Evolutionary conservation across 139 green algal genomes (phyloP).

Genomic region (Coccomyxa sp.): DNA sequence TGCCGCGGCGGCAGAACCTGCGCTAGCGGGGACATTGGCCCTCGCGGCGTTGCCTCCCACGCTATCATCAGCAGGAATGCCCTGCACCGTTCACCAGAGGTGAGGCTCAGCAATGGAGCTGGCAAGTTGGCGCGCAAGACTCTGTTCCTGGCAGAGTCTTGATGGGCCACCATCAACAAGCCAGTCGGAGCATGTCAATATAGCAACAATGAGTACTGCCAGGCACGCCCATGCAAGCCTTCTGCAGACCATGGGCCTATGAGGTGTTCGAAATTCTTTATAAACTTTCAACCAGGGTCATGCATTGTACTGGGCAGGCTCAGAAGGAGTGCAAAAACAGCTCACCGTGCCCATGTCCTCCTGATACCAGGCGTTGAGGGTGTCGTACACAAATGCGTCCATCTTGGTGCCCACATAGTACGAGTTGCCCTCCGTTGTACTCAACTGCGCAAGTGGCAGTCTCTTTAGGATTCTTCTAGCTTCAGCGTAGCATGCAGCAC

Average conservation of each 20-base stretch:
- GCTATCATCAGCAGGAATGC: too few species aligned
- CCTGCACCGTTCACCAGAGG: too few species aligned
- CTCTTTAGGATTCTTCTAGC: neutral
- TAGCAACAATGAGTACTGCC: neutral
- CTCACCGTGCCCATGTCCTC: neutral
- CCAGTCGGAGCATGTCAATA: neutral
- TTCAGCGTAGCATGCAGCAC: neutral
- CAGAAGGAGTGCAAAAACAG: neutral
- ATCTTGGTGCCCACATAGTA: slow-evolving; percentile 8
- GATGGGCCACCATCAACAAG: too few species aligned
- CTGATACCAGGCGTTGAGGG: neutral
- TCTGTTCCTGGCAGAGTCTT: too few species aligned
- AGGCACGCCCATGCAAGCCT: neutral
- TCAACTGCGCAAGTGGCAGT: neutral
- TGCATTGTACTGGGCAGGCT: neutral
- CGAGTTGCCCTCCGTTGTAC: neutral
- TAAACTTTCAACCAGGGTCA: neutral
- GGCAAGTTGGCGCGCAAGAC: too few species aligned
- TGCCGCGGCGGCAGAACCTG: too few species aligned
- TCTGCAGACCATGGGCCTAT: neutral
- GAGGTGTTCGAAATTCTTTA: neutral
- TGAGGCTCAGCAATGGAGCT: too few species aligned
- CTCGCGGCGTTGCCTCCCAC: too few species aligned
- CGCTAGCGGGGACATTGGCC: too few species aligned
- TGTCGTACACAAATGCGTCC: slow-evolving; percentile 1